Conservation (phyloP, 257 asterid genomes). For the Solanum stenotomum region DNA sequence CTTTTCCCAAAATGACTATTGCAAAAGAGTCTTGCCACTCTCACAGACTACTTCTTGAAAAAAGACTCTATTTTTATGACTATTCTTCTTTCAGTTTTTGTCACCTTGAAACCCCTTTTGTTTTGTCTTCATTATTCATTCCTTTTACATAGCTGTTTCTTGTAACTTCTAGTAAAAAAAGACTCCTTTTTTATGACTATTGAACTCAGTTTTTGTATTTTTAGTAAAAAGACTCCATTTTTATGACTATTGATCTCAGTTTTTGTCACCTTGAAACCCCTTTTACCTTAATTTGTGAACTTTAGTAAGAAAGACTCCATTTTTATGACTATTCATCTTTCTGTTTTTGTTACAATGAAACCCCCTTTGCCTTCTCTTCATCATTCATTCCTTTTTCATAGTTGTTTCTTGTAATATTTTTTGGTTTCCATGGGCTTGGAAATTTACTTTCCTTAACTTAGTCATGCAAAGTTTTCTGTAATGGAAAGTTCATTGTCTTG, state of each 20-base stretch:
- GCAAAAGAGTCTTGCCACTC: constrained; percentile 8
- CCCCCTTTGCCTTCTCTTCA: constrained; percentile 1
- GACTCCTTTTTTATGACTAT: constrained; percentile 3
- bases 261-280: constrained; percentile 3
- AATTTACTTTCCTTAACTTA: background rate
- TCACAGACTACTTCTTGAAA: constrained; percentile 21
- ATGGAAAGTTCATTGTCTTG: background rate
- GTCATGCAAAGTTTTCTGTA: constrained; percentile 3
- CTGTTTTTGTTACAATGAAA: background rate
- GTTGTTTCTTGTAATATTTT: background rate
- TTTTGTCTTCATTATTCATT: background rate
- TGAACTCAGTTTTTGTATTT: background rate
- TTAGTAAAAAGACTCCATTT: background rate
- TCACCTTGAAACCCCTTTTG: constrained; percentile 2
- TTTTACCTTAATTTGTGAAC: background rate
- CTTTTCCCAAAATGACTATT: constrained; percentile 13
- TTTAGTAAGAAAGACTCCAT: background rate
- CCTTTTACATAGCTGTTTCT: background rate
- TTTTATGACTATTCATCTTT: background rate
- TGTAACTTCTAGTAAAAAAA: background rate
- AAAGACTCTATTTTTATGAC: constrained; percentile 8
- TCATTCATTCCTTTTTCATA: background rate
- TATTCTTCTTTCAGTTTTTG: background rate
- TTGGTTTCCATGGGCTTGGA: background rate
- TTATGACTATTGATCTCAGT: background rate